Evolutionary conservation across 306 rosid species (phyloP), one percentile per base, ranked within the genome.

Genomic region (Comarum palustre): DNA sequence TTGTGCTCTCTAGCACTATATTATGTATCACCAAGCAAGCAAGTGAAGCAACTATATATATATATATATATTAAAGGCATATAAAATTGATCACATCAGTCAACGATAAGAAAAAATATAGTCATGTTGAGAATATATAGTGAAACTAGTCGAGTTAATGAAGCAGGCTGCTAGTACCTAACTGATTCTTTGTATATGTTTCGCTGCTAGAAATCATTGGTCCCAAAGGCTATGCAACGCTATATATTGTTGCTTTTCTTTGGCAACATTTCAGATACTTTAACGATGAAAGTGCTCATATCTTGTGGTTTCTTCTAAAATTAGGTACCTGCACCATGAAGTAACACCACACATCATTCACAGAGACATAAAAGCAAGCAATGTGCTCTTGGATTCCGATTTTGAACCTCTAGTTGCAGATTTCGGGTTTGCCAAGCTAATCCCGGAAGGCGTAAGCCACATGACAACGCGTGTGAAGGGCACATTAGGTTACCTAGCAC

Each of bases 391-490:
- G 60, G 87, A 93, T 70, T 84, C 92, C 45, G 85, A 90, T 6
- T 93, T 88, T 11, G 90, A 87, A 54, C 96, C 96, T 14, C 81
- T 90, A 0, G 96, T 90, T 27, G 96, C 96, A 1, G 96, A 93
- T 80, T 90, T 93, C 31, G 98, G 98, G 39, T 93, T 93, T 15
- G 98, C 98, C 10, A 93, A 93, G 80, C 84, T 93, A 46, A 93
- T 93, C 43, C 96, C 93, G 0, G 96, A 93, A 80, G 98, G 96
- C 0, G 98, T 93, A 2, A 93, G 96, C 54, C 98, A 93, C 81
- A 78, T 93, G 90, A 88, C 96, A 13, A 90, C 98, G 8, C 88
- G 91, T 6, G 98, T 93, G 8, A 93, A 90, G 84, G 98, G 98
- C 9, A 93, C 98, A 0, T 70, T 90, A 36, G 98, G 98, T 8